Percentiles rank a stretch among this genome's conserved stretches.
Evolutionary conservation across 2,329 filamentous ascomycete species (phyloP).

Genomic region (Paecilomyces sp.): DNA sequence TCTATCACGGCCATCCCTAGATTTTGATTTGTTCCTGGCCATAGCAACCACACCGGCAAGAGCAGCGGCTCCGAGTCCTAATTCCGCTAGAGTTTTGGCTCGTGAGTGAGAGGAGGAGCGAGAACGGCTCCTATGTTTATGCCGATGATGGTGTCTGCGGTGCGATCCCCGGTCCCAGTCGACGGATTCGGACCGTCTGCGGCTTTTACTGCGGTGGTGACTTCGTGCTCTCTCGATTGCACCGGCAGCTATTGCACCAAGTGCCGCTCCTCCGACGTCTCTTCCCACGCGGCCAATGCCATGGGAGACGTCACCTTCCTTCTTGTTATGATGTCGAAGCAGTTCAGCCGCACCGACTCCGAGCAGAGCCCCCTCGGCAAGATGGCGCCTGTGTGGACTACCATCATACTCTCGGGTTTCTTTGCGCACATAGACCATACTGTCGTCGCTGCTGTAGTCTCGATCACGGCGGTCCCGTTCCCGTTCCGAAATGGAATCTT

Average conservation of each 20-base stretch:
- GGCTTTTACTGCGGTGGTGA: conserved; percentile 41
- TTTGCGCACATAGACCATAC: conserved; percentile 53
- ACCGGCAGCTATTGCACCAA: conserved; percentile 56
- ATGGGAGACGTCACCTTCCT: conserved; percentile 47
- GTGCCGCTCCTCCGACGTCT: conserved; percentile 52
- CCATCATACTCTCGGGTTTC: conserved; percentile 38
- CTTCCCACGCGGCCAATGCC: conserved; percentile 42
- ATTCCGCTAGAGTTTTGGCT: conserved; percentile 46
- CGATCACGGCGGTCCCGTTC: conserved; percentile 32
- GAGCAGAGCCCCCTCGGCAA: conserved; percentile 56
- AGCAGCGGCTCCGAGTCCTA: conserved; percentile 49
- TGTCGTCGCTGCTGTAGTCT: conserved; percentile 54
- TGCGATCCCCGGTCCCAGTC: conserved; percentile 31
- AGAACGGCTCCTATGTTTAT: conserved; percentile 26
- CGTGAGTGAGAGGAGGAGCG: conserved; percentile 44
- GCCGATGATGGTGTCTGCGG: conserved; percentile 23
- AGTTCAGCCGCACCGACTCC: conserved; percentile 56
- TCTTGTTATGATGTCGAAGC: conserved; percentile 51
- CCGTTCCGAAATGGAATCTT: conserved; percentile 47
- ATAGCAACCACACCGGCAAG: conserved; percentile 55
- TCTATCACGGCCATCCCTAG: conserved; percentile 39
- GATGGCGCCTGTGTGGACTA: conserved; percentile 45
- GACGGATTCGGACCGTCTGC: conserved; percentile 33
- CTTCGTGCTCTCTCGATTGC: conserved; percentile 46
- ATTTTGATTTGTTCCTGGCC: conserved; percentile 47